Evolutionary conservation across 345 rosid species (phyloP).

Genomic region (Rubroshorea leprosula): DNA sequence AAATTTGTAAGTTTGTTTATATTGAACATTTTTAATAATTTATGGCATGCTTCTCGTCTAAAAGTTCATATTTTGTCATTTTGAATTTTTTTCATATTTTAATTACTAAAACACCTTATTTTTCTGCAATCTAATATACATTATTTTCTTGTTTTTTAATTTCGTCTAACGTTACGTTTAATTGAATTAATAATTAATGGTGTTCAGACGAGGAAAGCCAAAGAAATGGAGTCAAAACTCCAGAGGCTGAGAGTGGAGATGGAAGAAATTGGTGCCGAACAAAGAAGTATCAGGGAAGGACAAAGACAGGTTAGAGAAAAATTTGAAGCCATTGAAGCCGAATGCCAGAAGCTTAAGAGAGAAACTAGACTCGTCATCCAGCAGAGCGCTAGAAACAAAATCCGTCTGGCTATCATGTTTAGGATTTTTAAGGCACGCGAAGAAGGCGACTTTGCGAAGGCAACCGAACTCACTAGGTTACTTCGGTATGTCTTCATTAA

Average conservation of each 20-base stretch:
- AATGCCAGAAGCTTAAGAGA: constrained; percentile 3
- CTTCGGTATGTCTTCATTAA: constrained; percentile 9
- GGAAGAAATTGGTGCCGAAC: background rate
- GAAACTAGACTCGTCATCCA: constrained; percentile 11
- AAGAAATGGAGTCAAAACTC: background rate
- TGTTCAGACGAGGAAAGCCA: background rate
- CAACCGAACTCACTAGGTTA: background rate
- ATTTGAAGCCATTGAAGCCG: background rate
- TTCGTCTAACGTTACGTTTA: background rate
- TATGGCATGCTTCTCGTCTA: too few relatives aligned
- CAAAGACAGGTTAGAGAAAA: constrained; percentile 12
- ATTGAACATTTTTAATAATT: too few relatives aligned
- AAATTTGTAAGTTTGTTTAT: too few relatives aligned
- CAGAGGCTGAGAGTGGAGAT: background rate
- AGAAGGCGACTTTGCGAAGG: background rate
- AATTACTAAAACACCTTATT: too few relatives aligned
- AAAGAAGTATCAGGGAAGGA: constrained; percentile 6
- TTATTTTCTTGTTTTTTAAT: background rate
- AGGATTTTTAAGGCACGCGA: constrained; percentile 9
- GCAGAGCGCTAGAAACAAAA: constrained; percentile 6
- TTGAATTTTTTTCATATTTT: too few relatives aligned
- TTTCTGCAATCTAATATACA: too few relatives aligned
- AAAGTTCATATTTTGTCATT: too few relatives aligned
- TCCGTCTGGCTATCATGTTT: constrained; percentile 11
- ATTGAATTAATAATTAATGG: too few relatives aligned